Base-by-base conservation (phyloP, 2,329 filamentous ascomycete genomes). In the Thyridium curvatum region DNA sequence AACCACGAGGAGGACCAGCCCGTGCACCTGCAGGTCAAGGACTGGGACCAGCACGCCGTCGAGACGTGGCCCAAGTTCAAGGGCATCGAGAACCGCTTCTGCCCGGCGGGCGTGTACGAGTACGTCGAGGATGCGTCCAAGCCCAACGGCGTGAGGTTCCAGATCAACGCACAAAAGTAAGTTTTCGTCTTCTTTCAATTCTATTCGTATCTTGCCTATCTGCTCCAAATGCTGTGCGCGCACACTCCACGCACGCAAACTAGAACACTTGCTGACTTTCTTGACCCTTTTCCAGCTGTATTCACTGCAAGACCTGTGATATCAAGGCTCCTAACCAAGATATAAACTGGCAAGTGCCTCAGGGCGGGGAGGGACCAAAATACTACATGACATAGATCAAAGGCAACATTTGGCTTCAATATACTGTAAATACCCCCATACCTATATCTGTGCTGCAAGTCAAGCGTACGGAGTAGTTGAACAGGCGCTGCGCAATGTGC, bases 1-100 rank as follows among this genome's bases (percentile, higher is more conserved):
- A 97, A 97, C 66, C 93, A 98, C 64, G 93, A 97, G 64, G 93
- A 98, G 66, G 93, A 98, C 61, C 90, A 98, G 66, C 93, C 93
- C 0, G 89, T 95, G 37, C 93, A 98, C 63, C 69, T 98, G 52
- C 88, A 95, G 63, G 91, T 98, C 49, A 79, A 85, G 62, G 89
- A 98, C 64, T 96, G 89, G 89, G 89, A 96, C 52, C 81, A 82
- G 55, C 93, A 98, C 66, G 84, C 88, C 3, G 71, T 82, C 46
- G 78, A 81, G 60, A 83, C 88, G 38, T 98, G 82, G 69, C 93
- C 93, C 16, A 74, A 77, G 46, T 98, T 86, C 66, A 84, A 95
- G 71, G 93, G 93, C 9, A 60, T 98, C 4, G 93, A 98, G 72
- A 96, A 94, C 61, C 75, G 93, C 15, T 98, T 98, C 71, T 98